Conservation (phyloP, 225 moss, liverwort and hornwort species). For the Bryum argenteum region DNA sequence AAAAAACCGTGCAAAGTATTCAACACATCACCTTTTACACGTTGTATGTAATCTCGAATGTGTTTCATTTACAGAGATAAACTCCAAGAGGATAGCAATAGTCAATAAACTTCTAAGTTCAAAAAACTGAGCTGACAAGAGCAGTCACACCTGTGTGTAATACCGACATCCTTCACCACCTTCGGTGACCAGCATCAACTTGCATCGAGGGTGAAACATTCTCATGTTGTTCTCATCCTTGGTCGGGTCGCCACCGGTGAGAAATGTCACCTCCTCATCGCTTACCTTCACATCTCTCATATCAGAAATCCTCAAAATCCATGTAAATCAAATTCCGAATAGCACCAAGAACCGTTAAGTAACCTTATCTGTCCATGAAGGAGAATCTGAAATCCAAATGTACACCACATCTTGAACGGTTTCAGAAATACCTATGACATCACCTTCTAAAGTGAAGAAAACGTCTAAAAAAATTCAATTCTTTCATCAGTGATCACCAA, state of each 20-base stretch:
- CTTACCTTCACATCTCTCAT: slow-evolving; percentile 47
- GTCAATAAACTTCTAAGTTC: background rate
- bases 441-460: too few relatives aligned
- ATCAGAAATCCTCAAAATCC: slow-evolving; percentile 20
- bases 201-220: slow-evolving; percentile 65
- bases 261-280: slow-evolving; percentile 60
- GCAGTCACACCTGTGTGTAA: slow-evolving; percentile 49
- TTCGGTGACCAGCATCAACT: slow-evolving; percentile 62
- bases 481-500: too few relatives aligned
- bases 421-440: too few relatives aligned
- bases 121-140: slow-evolving; percentile 4
- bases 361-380: background rate
- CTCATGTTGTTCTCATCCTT: slow-evolving; percentile 61
- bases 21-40: background rate
- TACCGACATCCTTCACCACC: slow-evolving; percentile 65
- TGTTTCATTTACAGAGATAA: slow-evolving; percentile 9
- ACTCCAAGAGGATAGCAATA: background rate
- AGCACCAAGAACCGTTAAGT: background rate
- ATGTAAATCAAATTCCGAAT: background rate
- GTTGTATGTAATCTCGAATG: slow-evolving; percentile 5
- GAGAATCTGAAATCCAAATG: too few relatives aligned
- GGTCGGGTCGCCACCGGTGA: slow-evolving; percentile 58
- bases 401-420: too few relatives aligned
- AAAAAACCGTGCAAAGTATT: background rate
- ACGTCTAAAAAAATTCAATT: too few relatives aligned